Evolutionary conservation across 352 stramenopile genomes (phyloP).

Genomic region (Blastocystis hominis): DNA sequence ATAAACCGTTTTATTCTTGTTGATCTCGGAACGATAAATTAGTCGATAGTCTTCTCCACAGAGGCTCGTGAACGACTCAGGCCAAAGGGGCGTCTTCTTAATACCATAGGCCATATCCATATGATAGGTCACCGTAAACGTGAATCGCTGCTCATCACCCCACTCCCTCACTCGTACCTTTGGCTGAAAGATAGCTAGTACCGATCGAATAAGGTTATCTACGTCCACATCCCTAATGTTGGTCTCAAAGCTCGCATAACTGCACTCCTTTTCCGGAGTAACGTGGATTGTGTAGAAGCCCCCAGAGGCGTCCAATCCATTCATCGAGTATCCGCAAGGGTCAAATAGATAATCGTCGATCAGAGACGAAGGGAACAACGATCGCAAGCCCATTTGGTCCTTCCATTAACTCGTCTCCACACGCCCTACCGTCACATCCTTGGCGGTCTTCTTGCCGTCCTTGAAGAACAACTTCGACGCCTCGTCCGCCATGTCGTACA

Average conservation of each 20-base stretch:
- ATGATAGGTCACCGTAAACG: conserved; percentile 3
- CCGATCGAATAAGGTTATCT: conserved; percentile 66
- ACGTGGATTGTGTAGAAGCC: conserved; percentile 98
- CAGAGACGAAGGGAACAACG: conserved; percentile 81
- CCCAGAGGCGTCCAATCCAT: conserved; percentile 85
- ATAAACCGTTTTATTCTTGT: background rate
- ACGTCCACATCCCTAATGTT: conserved; percentile 79
- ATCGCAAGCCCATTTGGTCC: conserved; percentile 81
- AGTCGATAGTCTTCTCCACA: background rate
- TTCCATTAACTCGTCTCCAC: conserved; percentile 72
- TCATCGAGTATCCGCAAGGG: conserved; percentile 95
- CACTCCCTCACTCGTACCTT: conserved; percentile 61
- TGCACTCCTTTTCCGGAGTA: conserved; percentile 88
- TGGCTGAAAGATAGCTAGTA: conserved; percentile 90
- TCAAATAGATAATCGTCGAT: conserved; percentile 95
- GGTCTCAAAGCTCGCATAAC: conserved; percentile 94
- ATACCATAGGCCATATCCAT: background rate
- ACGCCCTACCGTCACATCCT: conserved; percentile 66
- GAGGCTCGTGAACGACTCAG: background rate
- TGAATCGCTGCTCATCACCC: conserved; percentile 12
- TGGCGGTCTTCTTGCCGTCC: conserved; percentile 62
- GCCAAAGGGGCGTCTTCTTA: conserved; percentile 1
- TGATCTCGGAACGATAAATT: background rate
- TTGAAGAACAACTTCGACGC: conserved; percentile 77
- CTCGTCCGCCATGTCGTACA: conserved; percentile 79